These are phyloP conservation scores for Blastobotrys capitulatus DNA, from an alignment of 1,139 yeast genomes.

Conservation along the genomic window DNA sequence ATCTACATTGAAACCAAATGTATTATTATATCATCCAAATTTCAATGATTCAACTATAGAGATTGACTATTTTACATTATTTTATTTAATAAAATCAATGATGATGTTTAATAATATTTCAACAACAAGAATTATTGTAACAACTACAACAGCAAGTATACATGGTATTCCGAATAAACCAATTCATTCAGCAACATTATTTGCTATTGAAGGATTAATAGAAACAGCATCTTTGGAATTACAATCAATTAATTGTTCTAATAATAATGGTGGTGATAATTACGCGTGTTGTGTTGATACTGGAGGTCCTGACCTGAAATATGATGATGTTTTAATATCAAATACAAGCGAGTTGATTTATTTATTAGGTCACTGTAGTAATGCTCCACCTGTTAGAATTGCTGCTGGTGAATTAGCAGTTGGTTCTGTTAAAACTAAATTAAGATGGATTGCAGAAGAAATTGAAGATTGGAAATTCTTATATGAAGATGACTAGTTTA, in stretches of 20 bases:
- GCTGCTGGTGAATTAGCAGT: slow-evolving; percentile 24
- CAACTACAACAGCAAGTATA: slow-evolving; percentile 5
- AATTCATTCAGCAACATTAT: slow-evolving; percentile 18
- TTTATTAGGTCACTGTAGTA: slow-evolving; percentile 27
- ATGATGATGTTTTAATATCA: slow-evolving; percentile 2
- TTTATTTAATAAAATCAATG: neutral
- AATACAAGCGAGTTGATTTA: slow-evolving; percentile 11
- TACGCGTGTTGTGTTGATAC: slow-evolving; percentile 10
- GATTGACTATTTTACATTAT: neutral
- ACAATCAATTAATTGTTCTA: slow-evolving; percentile 5
- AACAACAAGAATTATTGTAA: neutral
- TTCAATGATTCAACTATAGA: neutral
- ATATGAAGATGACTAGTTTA: slow-evolving; percentile 9
- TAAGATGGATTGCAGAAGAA: slow-evolving; percentile 33
- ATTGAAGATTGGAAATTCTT: slow-evolving; percentile 37
- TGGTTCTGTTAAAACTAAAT: slow-evolving; percentile 28
- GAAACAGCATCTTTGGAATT: slow-evolving; percentile 17
- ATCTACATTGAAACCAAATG: neutral
- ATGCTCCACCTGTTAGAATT: slow-evolving; percentile 25
- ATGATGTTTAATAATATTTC: neutral
- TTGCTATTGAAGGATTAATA: slow-evolving; percentile 24
- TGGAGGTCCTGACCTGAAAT: neutral
- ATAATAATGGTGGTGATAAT: slow-evolving; percentile 2
- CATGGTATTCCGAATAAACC: slow-evolving; percentile 19
- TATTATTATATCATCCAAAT: slow-evolving; percentile 1